Evolutionary conservation across 2,329 filamentous ascomycete genomes (phyloP), one percentile per base, ranked within the genome.

Genomic region (Aspergillus texensis): DNA sequence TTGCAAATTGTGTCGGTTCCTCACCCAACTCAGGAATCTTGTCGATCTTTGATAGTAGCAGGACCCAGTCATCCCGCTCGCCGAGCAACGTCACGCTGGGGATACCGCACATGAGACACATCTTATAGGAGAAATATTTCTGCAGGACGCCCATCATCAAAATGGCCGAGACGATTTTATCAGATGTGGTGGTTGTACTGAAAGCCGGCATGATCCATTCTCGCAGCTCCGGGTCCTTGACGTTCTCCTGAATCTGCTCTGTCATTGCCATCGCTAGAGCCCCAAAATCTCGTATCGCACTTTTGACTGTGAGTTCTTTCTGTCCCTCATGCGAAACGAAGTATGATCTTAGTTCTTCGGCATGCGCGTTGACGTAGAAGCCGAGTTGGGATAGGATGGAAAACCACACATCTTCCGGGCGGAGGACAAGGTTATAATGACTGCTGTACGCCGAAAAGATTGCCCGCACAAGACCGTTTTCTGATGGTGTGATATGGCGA

Each of bases 381-480:
- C 75, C 80, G 1, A 85, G 66, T 64, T 86, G 84, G 0, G 78
- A 75, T 0, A 86, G 68, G 64, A 86, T 84, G 6, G 83, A 73
- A 52, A 85, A 76, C 84, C 84, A 86, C 19, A 86, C 69, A 62
- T 86, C 84, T 32, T 87, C 83, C 0, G 84, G 83, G 1, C 84
- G 80, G 53, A 86, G 72, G 2, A 69, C 71, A 0, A 86, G 77
- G 61, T 84, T 77, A 58, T 82, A 79, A 60, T 85, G 68, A 41
- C n/a, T 19, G 0, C 39, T 41, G 8, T 41, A 41, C 0, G 39
- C 39, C 19, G 16, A 8, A 2, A 8, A 41, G 39, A 41, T 14
- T 41, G 39, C 39, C 6, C 39, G 19, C 16, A 41, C 39, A 6
- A 41, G 39, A 19, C 39, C 39, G 16, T 41, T 41, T 19, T 41